Evolutionary conservation across 257 asterid genomes (phyloP).

Genomic region (Haberlea rhodopensis): DNA sequence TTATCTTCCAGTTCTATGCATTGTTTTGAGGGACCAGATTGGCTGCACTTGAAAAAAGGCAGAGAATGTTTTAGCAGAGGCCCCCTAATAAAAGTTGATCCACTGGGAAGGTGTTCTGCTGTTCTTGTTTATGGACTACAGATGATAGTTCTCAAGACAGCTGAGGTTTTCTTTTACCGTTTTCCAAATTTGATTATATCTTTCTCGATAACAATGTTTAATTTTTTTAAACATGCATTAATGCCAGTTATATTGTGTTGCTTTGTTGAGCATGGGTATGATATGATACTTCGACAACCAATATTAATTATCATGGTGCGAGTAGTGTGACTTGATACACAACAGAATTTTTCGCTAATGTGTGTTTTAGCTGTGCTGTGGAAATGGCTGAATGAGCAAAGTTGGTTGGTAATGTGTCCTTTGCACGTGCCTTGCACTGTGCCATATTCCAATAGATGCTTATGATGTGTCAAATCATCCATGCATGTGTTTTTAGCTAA

Average conservation of each 20-base stretch:
- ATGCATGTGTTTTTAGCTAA: not conserved
- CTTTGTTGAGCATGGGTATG: not conserved
- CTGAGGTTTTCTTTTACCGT: constrained; percentile 60
- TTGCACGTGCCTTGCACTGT: not conserved
- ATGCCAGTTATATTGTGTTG: not conserved
- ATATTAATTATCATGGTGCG: constrained; percentile 4
- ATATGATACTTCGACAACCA: not conserved
- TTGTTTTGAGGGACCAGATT: constrained; percentile 97
- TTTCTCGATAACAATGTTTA: constrained; percentile 4
- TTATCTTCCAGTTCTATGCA: constrained; percentile 83
- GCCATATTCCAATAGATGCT: not conserved
- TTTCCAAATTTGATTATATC: constrained; percentile 20
- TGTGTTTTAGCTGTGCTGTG: not conserved
- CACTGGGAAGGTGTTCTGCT: constrained; percentile 89
- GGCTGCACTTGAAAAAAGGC: constrained; percentile 89
- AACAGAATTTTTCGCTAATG: constrained; percentile 1
- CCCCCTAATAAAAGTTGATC: constrained; percentile 84
- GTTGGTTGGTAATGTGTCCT: not conserved
- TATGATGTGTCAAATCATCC: too few species aligned
- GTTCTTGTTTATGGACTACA: constrained; percentile 82
- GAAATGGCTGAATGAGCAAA: constrained; percentile 4
- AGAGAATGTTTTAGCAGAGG: constrained; percentile 81
- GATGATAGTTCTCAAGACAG: constrained; percentile 92
- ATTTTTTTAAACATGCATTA: not conserved
- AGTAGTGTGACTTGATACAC: not conserved